These are phyloP conservation scores for Hagleromyces aurorensis DNA, from an alignment of 805 yeast species.

Conservation along the genomic window DNA sequence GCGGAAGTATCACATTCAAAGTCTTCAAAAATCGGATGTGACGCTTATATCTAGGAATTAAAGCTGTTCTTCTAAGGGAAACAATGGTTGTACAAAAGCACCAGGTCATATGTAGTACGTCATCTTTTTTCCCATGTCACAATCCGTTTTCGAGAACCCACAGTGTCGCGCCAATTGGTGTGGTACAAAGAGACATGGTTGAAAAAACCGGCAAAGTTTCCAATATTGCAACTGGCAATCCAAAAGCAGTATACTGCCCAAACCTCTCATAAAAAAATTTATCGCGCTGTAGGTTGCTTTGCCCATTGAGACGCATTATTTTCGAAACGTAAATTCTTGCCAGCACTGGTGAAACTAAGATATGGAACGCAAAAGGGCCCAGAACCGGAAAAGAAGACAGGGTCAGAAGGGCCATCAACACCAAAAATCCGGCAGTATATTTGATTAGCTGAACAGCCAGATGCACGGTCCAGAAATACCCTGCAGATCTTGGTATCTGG, in stretches of 20 bases:
- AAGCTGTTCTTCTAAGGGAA: too few relatives aligned
- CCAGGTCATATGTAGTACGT: too few relatives aligned
- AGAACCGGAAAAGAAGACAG: constrained; percentile 24
- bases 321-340: constrained; percentile 25
- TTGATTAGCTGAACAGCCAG: constrained; percentile 21
- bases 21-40: too few relatives aligned
- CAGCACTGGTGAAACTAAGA: constrained; percentile 23
- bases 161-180: constrained; percentile 21
- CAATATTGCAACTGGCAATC: constrained; percentile 22
- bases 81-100: too few relatives aligned
- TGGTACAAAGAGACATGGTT: constrained; percentile 19
- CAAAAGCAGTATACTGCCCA: constrained; percentile 27
- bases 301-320: constrained; percentile 15
- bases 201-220: constrained; percentile 27
- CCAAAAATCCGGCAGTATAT: constrained; percentile 13
- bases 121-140: too few relatives aligned
- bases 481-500: constrained; percentile 21
- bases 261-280: constrained; percentile 19
- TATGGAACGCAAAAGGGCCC: constrained; percentile 25
- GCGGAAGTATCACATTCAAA: too few relatives aligned
- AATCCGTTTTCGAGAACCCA: constrained; percentile 15
- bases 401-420: constrained; percentile 11
- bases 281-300: constrained; percentile 15
- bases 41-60: too few relatives aligned
- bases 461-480: constrained; percentile 26